phyloP scores from a whole-genome alignment of 805 yeast species.

The Schwanniomyces vanrijiae region DNA sequence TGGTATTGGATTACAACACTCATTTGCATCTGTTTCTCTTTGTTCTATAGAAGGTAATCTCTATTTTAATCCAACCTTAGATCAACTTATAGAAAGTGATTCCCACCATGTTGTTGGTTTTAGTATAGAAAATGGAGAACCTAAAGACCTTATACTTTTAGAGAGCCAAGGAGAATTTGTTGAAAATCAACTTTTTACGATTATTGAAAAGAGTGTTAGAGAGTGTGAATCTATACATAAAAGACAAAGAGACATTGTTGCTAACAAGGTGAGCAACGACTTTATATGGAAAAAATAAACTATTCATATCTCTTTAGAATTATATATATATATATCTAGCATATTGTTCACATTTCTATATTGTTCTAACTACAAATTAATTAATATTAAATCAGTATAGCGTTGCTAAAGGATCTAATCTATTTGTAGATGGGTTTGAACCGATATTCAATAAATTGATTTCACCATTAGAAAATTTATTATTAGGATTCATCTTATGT shows the following conservation, averaged over 20 bases:
- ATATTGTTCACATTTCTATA: neutral
- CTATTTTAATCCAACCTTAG: constrained; percentile 45
- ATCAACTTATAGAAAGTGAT: constrained; percentile 39
- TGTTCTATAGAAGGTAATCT: constrained; percentile 32
- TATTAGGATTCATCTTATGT: constrained; percentile 67
- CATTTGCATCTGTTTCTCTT: constrained; percentile 60
- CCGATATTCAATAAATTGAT: constrained; percentile 31
- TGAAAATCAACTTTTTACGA: constrained; percentile 51
- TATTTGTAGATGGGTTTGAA: constrained; percentile 10
- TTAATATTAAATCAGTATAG: constrained; percentile 25
- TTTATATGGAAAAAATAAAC: constrained; percentile 53
- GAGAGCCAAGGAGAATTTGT: constrained; percentile 75
- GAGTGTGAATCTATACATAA: constrained; percentile 47
- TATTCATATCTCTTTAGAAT: neutral
- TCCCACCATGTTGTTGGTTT: constrained; percentile 71
- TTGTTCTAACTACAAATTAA: neutral
- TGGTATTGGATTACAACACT: constrained; percentile 64
- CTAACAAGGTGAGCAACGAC: constrained; percentile 49
- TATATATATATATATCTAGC: neutral
- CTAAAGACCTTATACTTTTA: constrained; percentile 57
- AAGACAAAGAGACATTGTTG: constrained; percentile 46
- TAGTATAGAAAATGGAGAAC: constrained; percentile 49
- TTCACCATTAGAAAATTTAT: constrained; percentile 41
- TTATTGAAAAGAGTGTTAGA: constrained; percentile 52
- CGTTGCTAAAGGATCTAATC: constrained; percentile 45